phyloP scores from a whole-genome alignment of 2,329 filamentous ascomycete species.

The Rhexocercosporidium sp. region DNA sequence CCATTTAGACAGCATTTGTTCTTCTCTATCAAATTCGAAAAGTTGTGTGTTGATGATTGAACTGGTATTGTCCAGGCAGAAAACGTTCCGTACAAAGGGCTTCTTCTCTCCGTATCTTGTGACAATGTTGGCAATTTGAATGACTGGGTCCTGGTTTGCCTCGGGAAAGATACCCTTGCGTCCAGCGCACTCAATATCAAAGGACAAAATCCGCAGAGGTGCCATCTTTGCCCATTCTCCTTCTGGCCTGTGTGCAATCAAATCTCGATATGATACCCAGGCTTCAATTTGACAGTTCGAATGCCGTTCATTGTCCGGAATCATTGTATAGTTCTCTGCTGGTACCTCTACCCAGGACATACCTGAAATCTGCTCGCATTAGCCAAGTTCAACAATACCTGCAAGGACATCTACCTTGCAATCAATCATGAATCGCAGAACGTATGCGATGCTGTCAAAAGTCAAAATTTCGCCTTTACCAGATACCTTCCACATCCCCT shows the following conservation, averaged over 20 bases:
- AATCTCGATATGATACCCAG: slow-evolving; percentile 77
- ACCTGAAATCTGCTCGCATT: slow-evolving; percentile 68
- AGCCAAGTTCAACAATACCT: slow-evolving; percentile 7
- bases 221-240: slow-evolving; percentile 99
- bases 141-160: slow-evolving; percentile 88
- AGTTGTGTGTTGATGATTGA: slow-evolving; percentile 95
- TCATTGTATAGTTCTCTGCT: slow-evolving; percentile 72
- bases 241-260: slow-evolving; percentile 85
- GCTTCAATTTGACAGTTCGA: slow-evolving; percentile 98
- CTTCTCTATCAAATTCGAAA: slow-evolving; percentile 79
- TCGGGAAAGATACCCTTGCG: slow-evolving; percentile 98
- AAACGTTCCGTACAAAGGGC: slow-evolving; percentile 95
- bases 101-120: slow-evolving; percentile 94
- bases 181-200: slow-evolving; percentile 98
- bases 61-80: slow-evolving; percentile 91
- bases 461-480: slow-evolving; percentile 78
- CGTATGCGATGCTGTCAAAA: slow-evolving; percentile 95
- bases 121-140: slow-evolving; percentile 97
- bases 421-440: slow-evolving; percentile 97
- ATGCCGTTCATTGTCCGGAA: slow-evolving; percentile 70
- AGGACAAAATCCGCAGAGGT: slow-evolving; percentile 87
- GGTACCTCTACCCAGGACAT: slow-evolving; percentile 98
- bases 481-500: slow-evolving; percentile 79
- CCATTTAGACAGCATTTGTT: slow-evolving; percentile 92
- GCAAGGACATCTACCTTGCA: slow-evolving; percentile 63